Percentiles rank a stretch among this genome's conserved stretches.
Evolutionary conservation across 73 alveolate genomes (phyloP).

Genomic region (Durusdinium trenchii): DNA sequence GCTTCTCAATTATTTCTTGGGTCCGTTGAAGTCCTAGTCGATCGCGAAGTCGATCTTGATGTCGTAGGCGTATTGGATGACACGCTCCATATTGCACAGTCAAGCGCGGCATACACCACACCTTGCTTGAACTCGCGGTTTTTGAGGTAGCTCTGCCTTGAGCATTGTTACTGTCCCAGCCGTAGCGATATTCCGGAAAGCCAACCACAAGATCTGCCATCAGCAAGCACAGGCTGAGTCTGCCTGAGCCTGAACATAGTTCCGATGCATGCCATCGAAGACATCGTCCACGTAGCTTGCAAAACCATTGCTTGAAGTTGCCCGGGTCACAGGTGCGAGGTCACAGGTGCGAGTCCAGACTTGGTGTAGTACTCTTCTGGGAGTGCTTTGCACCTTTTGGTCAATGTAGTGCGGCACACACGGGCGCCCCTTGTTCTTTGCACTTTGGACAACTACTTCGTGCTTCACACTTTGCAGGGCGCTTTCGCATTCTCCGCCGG

Average conservation of each 20-base stretch:
- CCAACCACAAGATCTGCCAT: neutral
- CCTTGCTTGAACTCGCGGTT: neutral
- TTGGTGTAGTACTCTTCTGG: slow-evolving; percentile 16
- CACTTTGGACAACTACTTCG: too few species aligned
- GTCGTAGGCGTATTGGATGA: neutral
- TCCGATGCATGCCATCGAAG: neutral
- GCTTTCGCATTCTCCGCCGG: too few species aligned
- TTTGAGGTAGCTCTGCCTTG: neutral
- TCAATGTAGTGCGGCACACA: too few species aligned
- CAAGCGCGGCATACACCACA: neutral
- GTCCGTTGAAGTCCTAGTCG: neutral
- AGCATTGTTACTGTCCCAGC: neutral
- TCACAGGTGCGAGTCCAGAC: neutral
- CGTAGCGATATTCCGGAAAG: slow-evolving; percentile 6
- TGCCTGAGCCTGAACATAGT: neutral
- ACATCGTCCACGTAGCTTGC: too few species aligned
- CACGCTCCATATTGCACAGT: neutral
- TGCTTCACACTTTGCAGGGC: too few species aligned
- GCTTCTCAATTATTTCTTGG: neutral
- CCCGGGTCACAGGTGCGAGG: neutral
- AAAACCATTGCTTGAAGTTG: neutral
- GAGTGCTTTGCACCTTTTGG: neutral
- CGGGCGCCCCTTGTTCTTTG: too few species aligned
- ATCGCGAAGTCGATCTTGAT: neutral
- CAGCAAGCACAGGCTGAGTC: neutral